Evolutionary conservation across 2,329 filamentous ascomycete genomes (phyloP).

Genomic region (Aureobasidium sp.): DNA sequence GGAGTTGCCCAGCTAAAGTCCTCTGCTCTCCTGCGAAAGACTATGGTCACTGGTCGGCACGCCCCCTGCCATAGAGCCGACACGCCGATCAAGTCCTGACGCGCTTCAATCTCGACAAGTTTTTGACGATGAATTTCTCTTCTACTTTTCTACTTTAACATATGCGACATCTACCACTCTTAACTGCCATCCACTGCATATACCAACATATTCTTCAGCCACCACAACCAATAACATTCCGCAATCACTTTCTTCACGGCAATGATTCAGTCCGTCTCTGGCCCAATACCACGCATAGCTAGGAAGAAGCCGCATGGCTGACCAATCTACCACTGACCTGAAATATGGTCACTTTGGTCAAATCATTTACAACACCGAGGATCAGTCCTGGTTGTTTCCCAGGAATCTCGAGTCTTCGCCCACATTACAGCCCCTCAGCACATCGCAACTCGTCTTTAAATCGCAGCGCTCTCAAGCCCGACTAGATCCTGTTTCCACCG

Average conservation of each 20-base stretch:
- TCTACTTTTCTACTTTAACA: neutral
- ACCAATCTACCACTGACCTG: conserved; percentile 42
- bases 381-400: conserved; percentile 45
- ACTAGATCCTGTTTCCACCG: conserved; percentile 14
- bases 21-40: neutral
- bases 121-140: conserved; percentile 14
- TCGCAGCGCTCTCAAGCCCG: neutral
- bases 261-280: conserved; percentile 16
- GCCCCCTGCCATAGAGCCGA: neutral
- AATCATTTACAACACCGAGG: conserved; percentile 42
- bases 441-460: neutral
- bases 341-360: conserved; percentile 49
- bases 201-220: neutral
- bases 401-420: conserved; percentile 24
- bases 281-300: conserved; percentile 5
- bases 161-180: neutral
- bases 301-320: conserved; percentile 50
- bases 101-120: conserved; percentile 11
- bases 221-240: neutral
- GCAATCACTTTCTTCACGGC: conserved; percentile 3
- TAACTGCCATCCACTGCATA: neutral
- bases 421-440: conserved; percentile 24
- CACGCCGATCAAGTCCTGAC: neutral
- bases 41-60: neutral
- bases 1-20: neutral